A percentile compares a stretch with the other conserved stretches of the same genome.
These are phyloP conservation scores for Suhomyces ambrosiae DNA, from an alignment of 1,139 yeast species.

Conservation along the genomic window DNA sequence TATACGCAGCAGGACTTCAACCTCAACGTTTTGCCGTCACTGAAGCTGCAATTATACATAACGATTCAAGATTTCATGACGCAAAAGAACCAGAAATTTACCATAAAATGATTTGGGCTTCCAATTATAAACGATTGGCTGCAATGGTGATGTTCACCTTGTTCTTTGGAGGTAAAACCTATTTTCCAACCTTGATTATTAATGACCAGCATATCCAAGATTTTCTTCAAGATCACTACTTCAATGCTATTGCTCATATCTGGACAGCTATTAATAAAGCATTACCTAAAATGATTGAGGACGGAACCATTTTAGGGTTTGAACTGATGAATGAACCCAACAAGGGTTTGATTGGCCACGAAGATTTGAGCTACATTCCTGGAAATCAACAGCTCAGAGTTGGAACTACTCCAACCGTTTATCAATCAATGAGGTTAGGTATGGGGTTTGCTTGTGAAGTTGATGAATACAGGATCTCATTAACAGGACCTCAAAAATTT, in stretches of 20 bases:
- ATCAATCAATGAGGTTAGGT: conserved; percentile 63
- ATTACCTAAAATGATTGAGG: conserved; percentile 57
- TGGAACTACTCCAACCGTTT: conserved; percentile 69
- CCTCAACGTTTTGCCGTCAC: conserved; percentile 68
- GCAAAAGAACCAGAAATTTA: conserved; percentile 43
- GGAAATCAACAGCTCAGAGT: conserved; percentile 57
- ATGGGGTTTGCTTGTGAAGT: conserved; percentile 70
- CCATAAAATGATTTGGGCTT: conserved; percentile 93
- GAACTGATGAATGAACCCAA: conserved; percentile 91
- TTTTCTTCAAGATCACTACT: conserved; percentile 66
- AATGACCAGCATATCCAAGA: conserved; percentile 78
- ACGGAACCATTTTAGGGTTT: conserved; percentile 65
- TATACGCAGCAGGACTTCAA: conserved; percentile 90
- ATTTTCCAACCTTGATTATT: conserved; percentile 72
- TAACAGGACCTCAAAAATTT: conserved; percentile 71
- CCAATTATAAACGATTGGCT: conserved; percentile 79
- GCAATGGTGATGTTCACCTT: conserved; percentile 81
- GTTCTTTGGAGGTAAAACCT: conserved; percentile 73
- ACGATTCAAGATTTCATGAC: conserved; percentile 39
- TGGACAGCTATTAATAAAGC: conserved; percentile 49
- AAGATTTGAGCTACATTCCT: conserved; percentile 50
- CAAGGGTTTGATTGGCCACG: conserved; percentile 60
- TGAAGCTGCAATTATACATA: conserved; percentile 78
- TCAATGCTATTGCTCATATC: conserved; percentile 56
- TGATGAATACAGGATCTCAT: conserved; percentile 64